Evolutionary conservation across 805 yeast genomes (phyloP), one percentile per base, ranked within the genome.

Genomic region (Metschnikowia continentalis): DNA sequence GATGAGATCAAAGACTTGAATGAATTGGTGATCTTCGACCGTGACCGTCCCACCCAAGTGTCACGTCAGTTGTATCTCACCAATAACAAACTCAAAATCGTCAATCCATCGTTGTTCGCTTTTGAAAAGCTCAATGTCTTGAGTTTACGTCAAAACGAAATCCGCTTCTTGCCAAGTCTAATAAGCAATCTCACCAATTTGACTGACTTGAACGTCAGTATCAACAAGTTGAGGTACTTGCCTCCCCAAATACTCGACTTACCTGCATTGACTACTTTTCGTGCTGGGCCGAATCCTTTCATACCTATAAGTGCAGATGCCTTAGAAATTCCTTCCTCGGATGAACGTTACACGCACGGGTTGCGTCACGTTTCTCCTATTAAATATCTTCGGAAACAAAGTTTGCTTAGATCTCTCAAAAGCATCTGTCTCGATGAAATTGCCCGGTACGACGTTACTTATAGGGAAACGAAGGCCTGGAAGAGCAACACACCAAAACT

Each of bases 1-100:
- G 81, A 79, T 47, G 84, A 81, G 54, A 71, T 83, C 30, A 75
- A 75, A 46, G 88, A 83, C 60, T 66, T 83, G 54, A 74, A 79
- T 57, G 74, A 81, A 49, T 63, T 81, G 57, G 82, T 81, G n/a
- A 62, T 77, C 6, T 73, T 75, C 50, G 54, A 54, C 39, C 38
- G 35, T n/a, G 64, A 61, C 15, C 46, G 49, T 14, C 64, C 64
- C 1, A 61, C 62, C 3, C 57, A 54, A 35, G 52, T 54, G 3
- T 56, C 66, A 35, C 74, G 72, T 54, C 82, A 82, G 52, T 65
- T 83, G 4, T 81, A 77, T 58, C 74, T 82, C 3, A 68, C 80
- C 2, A 73, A 77, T 45, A 83, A 83, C 61, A 68, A 70, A 36
- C 57, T 83, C 13, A 64, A 76, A 37, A 68, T 74, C 0, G 62